Evolutionary conservation across 192 early-diverging fungal genomes (phyloP).

Genomic region (Gamsiella multidivaricata): DNA sequence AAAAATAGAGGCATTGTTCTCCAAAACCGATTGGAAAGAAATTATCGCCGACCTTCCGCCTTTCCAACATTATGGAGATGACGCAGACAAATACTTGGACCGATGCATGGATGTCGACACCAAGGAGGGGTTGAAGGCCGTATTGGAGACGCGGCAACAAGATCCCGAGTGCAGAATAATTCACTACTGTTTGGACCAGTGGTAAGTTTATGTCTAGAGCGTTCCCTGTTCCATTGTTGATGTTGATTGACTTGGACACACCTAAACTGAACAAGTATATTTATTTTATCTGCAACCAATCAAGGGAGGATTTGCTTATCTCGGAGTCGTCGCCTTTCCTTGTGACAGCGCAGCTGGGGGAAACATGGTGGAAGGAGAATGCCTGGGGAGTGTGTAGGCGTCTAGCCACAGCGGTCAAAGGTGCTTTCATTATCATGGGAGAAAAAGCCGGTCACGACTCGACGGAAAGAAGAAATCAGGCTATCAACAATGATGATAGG

Average conservation of each 20-base stretch:
- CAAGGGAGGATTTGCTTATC: slow-evolving; percentile 36
- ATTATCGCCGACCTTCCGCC: slow-evolving; percentile 30
- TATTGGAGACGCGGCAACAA: slow-evolving; percentile 26
- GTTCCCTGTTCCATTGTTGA: slow-evolving; percentile 8
- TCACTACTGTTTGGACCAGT: slow-evolving; percentile 36
- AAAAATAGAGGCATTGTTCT: slow-evolving; percentile 24
- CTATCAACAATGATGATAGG: slow-evolving; percentile 18
- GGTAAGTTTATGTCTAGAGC: slow-evolving; percentile 22
- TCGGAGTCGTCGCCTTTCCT: slow-evolving; percentile 25
- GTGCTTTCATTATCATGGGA: slow-evolving; percentile 32
- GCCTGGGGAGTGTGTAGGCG: slow-evolving; percentile 40
- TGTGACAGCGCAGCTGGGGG: slow-evolving; percentile 21
- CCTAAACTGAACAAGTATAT: slow-evolving; percentile 12
- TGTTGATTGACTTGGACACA: slow-evolving; percentile 28
- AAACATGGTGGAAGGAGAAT: slow-evolving; percentile 41
- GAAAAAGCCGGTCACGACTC: slow-evolving; percentile 38
- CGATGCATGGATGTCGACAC: slow-evolving; percentile 23
- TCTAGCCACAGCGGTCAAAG: slow-evolving; percentile 31
- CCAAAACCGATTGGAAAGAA: slow-evolving; percentile 23
- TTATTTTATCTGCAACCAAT: slow-evolving; percentile 27
- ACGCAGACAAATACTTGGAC: slow-evolving; percentile 19
- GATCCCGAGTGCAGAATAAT: slow-evolving; percentile 36
- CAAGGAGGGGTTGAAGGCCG: slow-evolving; percentile 12
- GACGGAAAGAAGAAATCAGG: slow-evolving; percentile 27
- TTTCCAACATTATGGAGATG: slow-evolving; percentile 20